Base-by-base conservation (phyloP, 805 yeast species). In the Starmerella bombi region DNA sequence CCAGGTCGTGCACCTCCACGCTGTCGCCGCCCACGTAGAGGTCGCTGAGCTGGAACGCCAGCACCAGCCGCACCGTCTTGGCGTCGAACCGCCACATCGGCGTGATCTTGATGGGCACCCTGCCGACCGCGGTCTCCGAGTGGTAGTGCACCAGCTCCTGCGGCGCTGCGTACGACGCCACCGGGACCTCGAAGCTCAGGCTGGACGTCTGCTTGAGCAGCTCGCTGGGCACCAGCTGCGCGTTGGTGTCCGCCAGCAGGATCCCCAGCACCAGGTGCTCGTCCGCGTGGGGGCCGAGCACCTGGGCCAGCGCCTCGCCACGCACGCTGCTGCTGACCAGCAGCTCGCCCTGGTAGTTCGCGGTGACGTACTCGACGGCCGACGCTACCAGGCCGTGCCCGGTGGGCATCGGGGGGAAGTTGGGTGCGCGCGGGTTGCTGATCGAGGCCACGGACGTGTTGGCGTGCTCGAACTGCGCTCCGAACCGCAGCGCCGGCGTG, bases 41-140 rank as follows among this genome's bases (percentile, higher is more conserved):
- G 3, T 74, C 74, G 36, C 73, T 62, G 44, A 80, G 67, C 55
- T 69, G 70, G 46, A 83, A 61, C 16, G 79, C 75, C 42, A 88
- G 67, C 62, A 86, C 80, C 42, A 88, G 79, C 50, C 93, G 78
- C 1, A 95, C 77, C 62, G 85, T 94, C 41, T 70, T 77, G 16
- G 70, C 69, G 58, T 86, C 95, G 56, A 79, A 80, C 55, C 85
- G 80, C 97, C 97, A 91, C 34, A 79, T 73, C 32, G 94, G 95
- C 30, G 75, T 68, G 35, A 88, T 68, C 22, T 72, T 59, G 20
- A 88, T 59, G 10, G 97, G 96, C 40, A 47, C 51, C 41, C 8
- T 77, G 72, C 14, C 62, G 57, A 43, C 66, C 62, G 50, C 49
- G 12, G 38, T 31, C 40, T 66, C 62, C 32, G 69, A 68, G 37